Evolutionary conservation across 345 rosid genomes (phyloP).

Genomic region (Syzygium oleosum): DNA sequence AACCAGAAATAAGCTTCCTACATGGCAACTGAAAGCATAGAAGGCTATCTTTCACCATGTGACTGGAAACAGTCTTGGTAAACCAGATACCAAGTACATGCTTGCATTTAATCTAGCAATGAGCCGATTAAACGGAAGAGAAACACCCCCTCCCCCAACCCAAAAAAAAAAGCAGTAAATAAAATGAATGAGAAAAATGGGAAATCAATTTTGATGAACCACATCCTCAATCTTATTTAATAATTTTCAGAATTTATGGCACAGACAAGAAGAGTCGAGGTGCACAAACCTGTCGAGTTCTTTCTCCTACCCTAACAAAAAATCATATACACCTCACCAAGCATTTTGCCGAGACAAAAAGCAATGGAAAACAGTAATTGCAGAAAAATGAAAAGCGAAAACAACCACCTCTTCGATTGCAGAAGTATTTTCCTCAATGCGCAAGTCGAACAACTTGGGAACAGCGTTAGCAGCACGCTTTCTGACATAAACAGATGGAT

Average conservation of each 20-base stretch:
- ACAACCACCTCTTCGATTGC: slow-evolving; percentile 69
- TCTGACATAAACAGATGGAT: slow-evolving; percentile 89
- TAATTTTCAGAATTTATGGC: neutral
- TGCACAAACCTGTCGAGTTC: neutral
- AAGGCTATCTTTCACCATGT: neutral
- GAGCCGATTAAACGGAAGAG: neutral
- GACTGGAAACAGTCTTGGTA: neutral
- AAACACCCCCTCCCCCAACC: neutral
- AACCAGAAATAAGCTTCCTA: neutral
- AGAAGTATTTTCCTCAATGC: slow-evolving; percentile 59
- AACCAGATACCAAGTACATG: neutral
- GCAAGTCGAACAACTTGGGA: slow-evolving; percentile 84
- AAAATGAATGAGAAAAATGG: neutral
- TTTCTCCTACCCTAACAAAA: neutral
- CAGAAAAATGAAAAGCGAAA: neutral
- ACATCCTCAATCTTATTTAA: neutral
- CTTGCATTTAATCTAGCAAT: neutral
- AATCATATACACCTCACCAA: neutral
- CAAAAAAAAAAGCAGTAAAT: neutral
- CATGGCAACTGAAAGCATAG: neutral
- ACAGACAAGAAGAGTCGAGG: neutral
- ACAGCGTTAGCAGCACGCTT: slow-evolving; percentile 97
- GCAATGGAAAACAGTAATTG: neutral
- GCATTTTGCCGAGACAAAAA: neutral
- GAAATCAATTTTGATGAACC: neutral